Evolutionary conservation across 345 rosid genomes (phyloP).

Genomic region (Eucalyptus guilfoylei): DNA sequence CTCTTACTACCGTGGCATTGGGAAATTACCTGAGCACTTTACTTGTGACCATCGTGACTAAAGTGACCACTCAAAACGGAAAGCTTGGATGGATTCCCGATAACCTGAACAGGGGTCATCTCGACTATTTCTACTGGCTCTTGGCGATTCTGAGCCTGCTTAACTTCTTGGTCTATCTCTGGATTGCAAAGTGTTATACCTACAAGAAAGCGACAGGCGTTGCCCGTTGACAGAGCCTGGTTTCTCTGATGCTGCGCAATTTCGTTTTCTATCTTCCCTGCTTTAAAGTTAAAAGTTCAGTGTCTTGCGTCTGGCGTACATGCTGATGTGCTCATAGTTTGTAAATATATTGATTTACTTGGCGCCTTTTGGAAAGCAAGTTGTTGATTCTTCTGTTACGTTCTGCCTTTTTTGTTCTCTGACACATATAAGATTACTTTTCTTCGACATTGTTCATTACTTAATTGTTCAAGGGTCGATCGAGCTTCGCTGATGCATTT

Average conservation of each 20-base stretch:
- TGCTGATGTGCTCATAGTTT: not conserved
- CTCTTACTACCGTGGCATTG: constrained; percentile 61
- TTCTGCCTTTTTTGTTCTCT: not conserved
- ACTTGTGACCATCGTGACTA: constrained; percentile 53
- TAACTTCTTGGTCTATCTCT: constrained; percentile 61
- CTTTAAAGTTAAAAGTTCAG: not conserved
- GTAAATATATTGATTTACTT: not conserved
- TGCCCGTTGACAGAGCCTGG: not conserved
- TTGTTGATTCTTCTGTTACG: not conserved
- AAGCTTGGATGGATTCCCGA: constrained; percentile 83
- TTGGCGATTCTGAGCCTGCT: constrained; percentile 52
- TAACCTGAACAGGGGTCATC: constrained; percentile 75
- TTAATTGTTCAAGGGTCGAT: not conserved
- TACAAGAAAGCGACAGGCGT: constrained; percentile 46
- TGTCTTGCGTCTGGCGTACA: not conserved
- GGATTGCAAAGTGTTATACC: constrained; percentile 60
- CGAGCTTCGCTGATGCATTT: not conserved
- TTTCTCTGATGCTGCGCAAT: not conserved
- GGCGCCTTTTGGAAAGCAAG: not conserved
- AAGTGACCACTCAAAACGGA: constrained; percentile 36
- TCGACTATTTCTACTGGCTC: constrained; percentile 86
- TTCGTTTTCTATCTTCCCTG: not conserved
- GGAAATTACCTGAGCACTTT: constrained; percentile 80
- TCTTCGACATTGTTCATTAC: not conserved
- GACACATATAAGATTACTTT: not conserved